Base-by-base conservation (phyloP, 2,329 filamentous ascomycete species). In the Cladosporium sp. region DNA sequence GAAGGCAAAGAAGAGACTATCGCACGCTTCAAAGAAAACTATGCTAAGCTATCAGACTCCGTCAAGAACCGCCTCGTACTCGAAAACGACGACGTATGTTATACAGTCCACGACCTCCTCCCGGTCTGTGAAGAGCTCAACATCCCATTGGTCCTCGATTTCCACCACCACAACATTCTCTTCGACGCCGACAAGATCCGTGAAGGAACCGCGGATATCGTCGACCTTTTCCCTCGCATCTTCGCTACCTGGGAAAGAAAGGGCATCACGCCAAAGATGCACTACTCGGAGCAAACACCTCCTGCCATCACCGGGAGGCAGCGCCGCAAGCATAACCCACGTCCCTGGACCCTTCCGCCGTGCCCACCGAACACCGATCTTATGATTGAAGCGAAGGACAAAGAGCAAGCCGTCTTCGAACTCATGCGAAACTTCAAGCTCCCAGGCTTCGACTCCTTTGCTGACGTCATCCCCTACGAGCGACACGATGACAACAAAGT, bases 341-440 rank as follows among this genome's bases (percentile, higher is more conserved):
- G 92, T 7, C 89, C 95, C 1, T 77, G 78, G 56, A 86, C 83
- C 0, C 69, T 97, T 1, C 92, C 92, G 1, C 91, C 92, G 0
- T 96, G 92, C 60, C 77, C 83, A 3, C 73, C 80, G 1, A 83
- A 86, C 27, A 93, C 94, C 85, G 92, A 96, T 63, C 75, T 97
- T n/a, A 97, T 97, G 92, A 96, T 97, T 53, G 92, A 97, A 71
- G 92, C 92, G 41, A 97, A 97, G 67, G 92, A 96, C 64, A 97
- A 97, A 69, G 92, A 97, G 66, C 92, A 97, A 67, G 90, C 92
- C 0, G 89, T 96, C 0, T 95, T 97, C 60, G 89, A 95, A 56
- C 76, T 97, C 15, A 96, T 96, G 90, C 79, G 86, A 18, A 90
- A 77, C 0, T 95, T 90, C 67, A 90, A 85, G 60, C 75, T 97